Evolutionary conservation across 805 yeast genomes (phyloP), one percentile per base, ranked within the genome.

Genomic region (Pichia cephalocereana): DNA sequence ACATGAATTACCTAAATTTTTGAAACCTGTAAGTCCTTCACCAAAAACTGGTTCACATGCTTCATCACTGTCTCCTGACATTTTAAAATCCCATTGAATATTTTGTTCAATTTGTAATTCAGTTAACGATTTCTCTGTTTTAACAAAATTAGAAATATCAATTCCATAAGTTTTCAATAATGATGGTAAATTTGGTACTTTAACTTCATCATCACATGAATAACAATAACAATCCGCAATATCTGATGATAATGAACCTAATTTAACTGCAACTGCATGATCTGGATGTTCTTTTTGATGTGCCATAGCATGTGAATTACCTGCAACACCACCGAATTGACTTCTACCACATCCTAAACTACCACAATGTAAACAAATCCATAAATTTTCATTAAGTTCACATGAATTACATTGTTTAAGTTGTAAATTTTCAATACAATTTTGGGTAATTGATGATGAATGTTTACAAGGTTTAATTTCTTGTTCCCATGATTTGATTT

Each of bases 321-420:
- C 99, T n/a, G 89, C 83, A 12, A 85, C 79, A 26, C 95, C 91
- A 36, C 98, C 99, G 60, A 86, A 87, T 65, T 93, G 99, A 32
- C 82, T 81, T 54, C 99, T 72, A 7, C 99, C 99, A 68, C 99
- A 93, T 6, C 96, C 96, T 11, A 89, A 57, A n/a, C 76, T 68
- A 2, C 99, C 99, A 73, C 99, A 93, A 44, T 77, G 76, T 42
- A 93, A 67, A 69, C 99, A 93, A 17, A 93, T 71, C 99, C 99
- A 93, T 43, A 93, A 66, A 61, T 93, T 93, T 54, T 82, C 85
- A 31, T 67, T 64, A 54, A 93, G 69, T 1, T 75, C 85, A 67
- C 95, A 86, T 11, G 62, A 63, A 3, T 56, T 52, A 63, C 95
- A 86, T 44, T 74, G 59, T 0, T 70, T 51, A 5, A 75, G 52